Conservation (phyloP, 169 alveolate genomes). For the Cyclospora cayetanensis region DNA sequence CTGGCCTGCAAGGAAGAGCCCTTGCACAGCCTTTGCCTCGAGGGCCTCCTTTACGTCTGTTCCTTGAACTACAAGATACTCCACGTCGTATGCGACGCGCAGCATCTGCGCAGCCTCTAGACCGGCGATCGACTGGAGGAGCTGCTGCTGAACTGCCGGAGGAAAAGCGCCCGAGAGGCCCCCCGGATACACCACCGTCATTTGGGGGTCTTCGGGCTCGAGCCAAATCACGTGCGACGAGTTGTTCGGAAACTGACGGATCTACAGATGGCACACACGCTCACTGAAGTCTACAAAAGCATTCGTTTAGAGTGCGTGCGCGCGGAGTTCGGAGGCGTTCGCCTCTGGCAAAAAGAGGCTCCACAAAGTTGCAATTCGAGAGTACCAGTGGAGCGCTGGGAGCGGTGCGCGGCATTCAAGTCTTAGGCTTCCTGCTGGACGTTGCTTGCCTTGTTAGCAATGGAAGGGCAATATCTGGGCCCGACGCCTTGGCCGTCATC, state of each 20-base stretch:
- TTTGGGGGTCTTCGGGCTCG: constrained; percentile 91
- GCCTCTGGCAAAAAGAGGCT: too few relatives aligned
- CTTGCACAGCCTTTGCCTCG: constrained; percentile 82
- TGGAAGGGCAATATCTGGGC: constrained; percentile 94
- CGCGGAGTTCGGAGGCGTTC: neutral
- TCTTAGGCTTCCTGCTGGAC: too few relatives aligned
- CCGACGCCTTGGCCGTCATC: constrained; percentile 89
- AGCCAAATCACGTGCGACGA: constrained; percentile 91
- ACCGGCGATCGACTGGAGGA: constrained; percentile 79
- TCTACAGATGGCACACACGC: constrained; percentile 8
- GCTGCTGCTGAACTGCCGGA: constrained; percentile 80
- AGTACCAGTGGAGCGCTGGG: too few relatives aligned
- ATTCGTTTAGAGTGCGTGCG: neutral
- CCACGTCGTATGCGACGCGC: constrained; percentile 92
- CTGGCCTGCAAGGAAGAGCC: constrained; percentile 91
- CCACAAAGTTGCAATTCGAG: too few relatives aligned
- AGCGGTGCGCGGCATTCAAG: too few relatives aligned
- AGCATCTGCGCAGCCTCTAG: constrained; percentile 85
- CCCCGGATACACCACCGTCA: constrained; percentile 88
- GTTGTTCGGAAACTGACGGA: constrained; percentile 81
- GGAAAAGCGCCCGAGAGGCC: constrained; percentile 93
- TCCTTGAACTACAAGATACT: constrained; percentile 89
- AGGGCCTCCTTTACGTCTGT: constrained; percentile 82
- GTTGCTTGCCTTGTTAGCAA: constrained; percentile 71
- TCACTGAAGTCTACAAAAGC: too few relatives aligned